Percentiles rank a stretch among this genome's conserved stretches.
Evolutionary conservation across 2,329 filamentous ascomycete species (phyloP).

Genomic region (Pseudogymnoascus sp.): DNA sequence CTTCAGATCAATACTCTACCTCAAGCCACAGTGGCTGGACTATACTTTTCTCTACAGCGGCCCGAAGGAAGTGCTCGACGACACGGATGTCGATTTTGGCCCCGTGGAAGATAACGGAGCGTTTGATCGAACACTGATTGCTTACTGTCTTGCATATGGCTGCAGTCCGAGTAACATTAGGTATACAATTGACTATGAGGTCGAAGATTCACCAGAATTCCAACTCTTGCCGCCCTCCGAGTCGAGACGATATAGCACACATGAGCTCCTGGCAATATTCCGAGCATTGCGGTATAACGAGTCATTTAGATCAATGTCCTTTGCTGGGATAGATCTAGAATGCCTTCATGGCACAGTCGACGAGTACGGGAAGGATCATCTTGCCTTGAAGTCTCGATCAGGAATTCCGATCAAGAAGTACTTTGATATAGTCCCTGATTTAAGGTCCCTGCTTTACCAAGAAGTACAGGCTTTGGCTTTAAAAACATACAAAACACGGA

Average conservation of each 20-base stretch:
- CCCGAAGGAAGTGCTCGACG: slow-evolving; percentile 46
- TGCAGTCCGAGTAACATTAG: slow-evolving; percentile 57
- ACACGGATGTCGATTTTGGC: slow-evolving; percentile 33
- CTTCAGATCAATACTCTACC: slow-evolving; percentile 51
- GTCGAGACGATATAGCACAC: slow-evolving; percentile 45
- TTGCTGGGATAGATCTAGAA: slow-evolving; percentile 57
- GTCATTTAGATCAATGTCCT: slow-evolving; percentile 59
- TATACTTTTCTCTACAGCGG: slow-evolving; percentile 56
- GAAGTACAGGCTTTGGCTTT: slow-evolving; percentile 60
- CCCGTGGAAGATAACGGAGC: slow-evolving; percentile 50
- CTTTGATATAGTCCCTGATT: slow-evolving; percentile 28
- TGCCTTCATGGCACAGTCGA: slow-evolving; percentile 55
- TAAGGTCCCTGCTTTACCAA: slow-evolving; percentile 52
- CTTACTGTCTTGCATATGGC: slow-evolving; percentile 63
- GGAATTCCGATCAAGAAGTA: slow-evolving; percentile 23
- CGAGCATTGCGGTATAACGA: slow-evolving; percentile 64
- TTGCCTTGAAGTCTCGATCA: slow-evolving; percentile 52
- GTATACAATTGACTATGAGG: slow-evolving; percentile 52
- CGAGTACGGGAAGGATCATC: slow-evolving; percentile 50
- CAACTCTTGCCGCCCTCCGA: slow-evolving; percentile 51
- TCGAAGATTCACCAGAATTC: slow-evolving; percentile 62
- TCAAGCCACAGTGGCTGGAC: slow-evolving; percentile 59
- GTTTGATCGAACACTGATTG: slow-evolving; percentile 60
- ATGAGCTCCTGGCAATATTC: slow-evolving; percentile 64
- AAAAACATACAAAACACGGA: slow-evolving; percentile 54